Evolutionary conservation across 371 early-diverging fungal species (phyloP).

Genomic region (Syncephalis fuscata): DNA sequence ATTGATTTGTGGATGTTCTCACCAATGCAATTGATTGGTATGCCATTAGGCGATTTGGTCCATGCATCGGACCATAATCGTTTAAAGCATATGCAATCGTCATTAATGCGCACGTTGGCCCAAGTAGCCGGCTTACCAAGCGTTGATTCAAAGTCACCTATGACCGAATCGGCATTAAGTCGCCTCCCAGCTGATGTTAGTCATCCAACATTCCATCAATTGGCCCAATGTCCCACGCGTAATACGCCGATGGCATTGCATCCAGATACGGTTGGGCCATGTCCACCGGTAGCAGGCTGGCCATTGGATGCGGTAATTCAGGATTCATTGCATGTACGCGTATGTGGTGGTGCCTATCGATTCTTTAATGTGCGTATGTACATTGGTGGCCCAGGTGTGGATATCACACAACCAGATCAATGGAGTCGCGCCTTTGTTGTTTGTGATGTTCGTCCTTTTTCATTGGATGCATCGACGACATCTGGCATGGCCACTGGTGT

Average conservation of each 20-base stretch:
- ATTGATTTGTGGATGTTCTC: slow-evolving; percentile 31
- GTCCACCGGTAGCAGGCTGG: slow-evolving; percentile 12
- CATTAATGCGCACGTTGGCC: slow-evolving; percentile 26
- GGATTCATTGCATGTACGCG: slow-evolving; percentile 29
- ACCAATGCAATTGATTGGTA: slow-evolving; percentile 34
- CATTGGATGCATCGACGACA: too few species aligned
- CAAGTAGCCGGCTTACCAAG: slow-evolving; percentile 10
- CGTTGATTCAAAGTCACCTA: background rate
- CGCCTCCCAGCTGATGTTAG: slow-evolving; percentile 5
- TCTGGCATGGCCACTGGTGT: too few species aligned
- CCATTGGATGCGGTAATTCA: slow-evolving; percentile 21
- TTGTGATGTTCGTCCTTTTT: too few species aligned
- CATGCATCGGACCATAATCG: slow-evolving; percentile 21
- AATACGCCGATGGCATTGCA: slow-evolving; percentile 1
- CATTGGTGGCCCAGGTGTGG: slow-evolving; percentile 36
- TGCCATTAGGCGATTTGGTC: slow-evolving; percentile 31
- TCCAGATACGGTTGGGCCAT: slow-evolving; percentile 8
- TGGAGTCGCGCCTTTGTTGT: slow-evolving; percentile 6
- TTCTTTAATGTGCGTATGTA: slow-evolving; percentile 25
- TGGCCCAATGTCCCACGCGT: slow-evolving; percentile 18
- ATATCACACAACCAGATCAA: slow-evolving; percentile 12
- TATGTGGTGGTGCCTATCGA: slow-evolving; percentile 26
- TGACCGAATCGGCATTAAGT: slow-evolving; percentile 1
- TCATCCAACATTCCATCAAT: slow-evolving; percentile 15
- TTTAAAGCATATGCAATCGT: slow-evolving; percentile 17